phyloP scores from a whole-genome alignment of 2,329 filamentous ascomycete species.

The Pestalotiopsis sp. region DNA sequence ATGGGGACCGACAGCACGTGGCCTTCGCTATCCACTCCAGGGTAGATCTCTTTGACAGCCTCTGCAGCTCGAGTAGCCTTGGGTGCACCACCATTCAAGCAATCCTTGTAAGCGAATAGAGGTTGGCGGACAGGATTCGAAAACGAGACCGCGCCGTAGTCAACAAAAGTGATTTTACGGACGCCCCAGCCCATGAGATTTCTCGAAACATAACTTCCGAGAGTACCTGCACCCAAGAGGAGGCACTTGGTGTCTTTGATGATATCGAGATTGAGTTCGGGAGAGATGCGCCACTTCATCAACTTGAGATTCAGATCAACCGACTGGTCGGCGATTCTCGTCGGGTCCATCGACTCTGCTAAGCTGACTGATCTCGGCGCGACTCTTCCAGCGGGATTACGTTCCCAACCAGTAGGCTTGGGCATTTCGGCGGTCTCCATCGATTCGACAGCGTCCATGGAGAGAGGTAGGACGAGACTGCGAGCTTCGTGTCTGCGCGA shows the following conservation, averaged over 20 bases:
- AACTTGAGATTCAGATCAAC: slow-evolving; percentile 96
- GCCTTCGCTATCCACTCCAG: slow-evolving; percentile 81
- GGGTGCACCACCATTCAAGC: slow-evolving; percentile 77
- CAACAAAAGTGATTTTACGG: slow-evolving; percentile 91
- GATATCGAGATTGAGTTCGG: slow-evolving; percentile 81
- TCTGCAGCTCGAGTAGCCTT: slow-evolving; percentile 84
- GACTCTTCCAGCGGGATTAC: slow-evolving; percentile 78
- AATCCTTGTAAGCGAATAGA: slow-evolving; percentile 88
- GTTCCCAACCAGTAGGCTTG: slow-evolving; percentile 95
- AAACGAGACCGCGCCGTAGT: slow-evolving; percentile 91
- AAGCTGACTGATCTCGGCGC: slow-evolving; percentile 79
- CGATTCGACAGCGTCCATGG: slow-evolving; percentile 53
- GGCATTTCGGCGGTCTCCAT: slow-evolving; percentile 64
- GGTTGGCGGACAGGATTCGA: slow-evolving; percentile 97
- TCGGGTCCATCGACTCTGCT: slow-evolving; percentile 91
- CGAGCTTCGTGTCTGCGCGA: slow-evolving; percentile 76
- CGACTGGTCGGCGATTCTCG: slow-evolving; percentile 84
- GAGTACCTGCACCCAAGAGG: slow-evolving; percentile 86
- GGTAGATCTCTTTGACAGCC: slow-evolving; percentile 83
- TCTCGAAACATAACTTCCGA: slow-evolving; percentile 91
- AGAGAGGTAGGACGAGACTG: slow-evolving; percentile 75
- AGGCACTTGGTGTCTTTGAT: slow-evolving; percentile 92
- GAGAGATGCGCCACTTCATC: slow-evolving; percentile 98
- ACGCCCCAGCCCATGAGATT: slow-evolving; percentile 96
- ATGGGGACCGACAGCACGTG: slow-evolving; percentile 89